Evolutionary conservation across 345 rosid species (phyloP).

Genomic region (Ceriops tagal): DNA sequence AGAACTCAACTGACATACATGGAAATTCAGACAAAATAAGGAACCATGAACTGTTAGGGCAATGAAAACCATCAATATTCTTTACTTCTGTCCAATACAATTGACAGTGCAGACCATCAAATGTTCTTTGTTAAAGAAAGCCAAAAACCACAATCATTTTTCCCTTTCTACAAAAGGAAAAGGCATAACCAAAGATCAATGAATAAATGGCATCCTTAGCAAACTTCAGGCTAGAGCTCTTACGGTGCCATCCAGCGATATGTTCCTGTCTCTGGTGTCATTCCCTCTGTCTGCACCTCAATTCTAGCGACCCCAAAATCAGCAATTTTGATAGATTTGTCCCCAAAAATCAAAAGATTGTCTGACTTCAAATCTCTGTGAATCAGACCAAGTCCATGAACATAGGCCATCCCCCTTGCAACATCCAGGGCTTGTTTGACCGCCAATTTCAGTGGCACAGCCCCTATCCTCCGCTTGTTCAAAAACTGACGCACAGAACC

Average conservation of each 20-base stretch:
- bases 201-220: no score
- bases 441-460: constrained; percentile 46
- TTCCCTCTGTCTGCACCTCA: constrained; percentile 52
- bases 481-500: constrained; percentile 43
- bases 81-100: no score
- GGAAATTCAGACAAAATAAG: no score
- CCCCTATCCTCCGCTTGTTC: constrained; percentile 29
- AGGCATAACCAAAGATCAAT: no score
- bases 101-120: no score
- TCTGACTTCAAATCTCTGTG: constrained; percentile 53
- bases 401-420: constrained; percentile 51
- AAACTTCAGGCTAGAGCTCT: constrained; percentile 10
- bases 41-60: no score
- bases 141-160: no score
- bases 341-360: constrained; percentile 44
- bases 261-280: constrained; percentile 63
- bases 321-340: constrained; percentile 47
- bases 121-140: no score
- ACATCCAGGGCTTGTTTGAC: constrained; percentile 52
- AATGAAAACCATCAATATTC: no score
- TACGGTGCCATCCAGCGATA: constrained; percentile 68
- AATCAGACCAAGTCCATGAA: constrained; percentile 44
- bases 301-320: constrained; percentile 57
- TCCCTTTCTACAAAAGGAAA: no score
- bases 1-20: no score